phyloP scores from a whole-genome alignment of 352 stramenopile species.

The Phytophthora colocasiae region DNA sequence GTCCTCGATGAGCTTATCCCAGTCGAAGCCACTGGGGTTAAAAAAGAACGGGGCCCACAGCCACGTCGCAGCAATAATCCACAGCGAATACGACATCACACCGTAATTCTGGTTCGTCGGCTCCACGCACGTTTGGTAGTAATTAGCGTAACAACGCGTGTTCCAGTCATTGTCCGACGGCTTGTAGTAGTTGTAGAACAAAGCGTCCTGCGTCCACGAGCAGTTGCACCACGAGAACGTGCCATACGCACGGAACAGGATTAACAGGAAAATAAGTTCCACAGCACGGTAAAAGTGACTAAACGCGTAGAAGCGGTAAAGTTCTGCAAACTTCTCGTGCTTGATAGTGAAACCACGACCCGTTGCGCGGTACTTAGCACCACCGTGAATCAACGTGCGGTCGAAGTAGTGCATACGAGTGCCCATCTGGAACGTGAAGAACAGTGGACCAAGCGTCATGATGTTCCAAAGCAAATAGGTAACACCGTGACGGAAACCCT shows the following conservation, averaged over 20 bases:
- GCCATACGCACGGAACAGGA: constrained; percentile 90
- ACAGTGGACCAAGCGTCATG: constrained; percentile 96
- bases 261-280: constrained; percentile 91
- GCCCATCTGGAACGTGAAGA: constrained; percentile 99
- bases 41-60: constrained; percentile 93
- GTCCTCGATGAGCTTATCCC: constrained; percentile 96
- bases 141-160: constrained; percentile 82
- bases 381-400: constrained; percentile 97
- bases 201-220: constrained; percentile 73
- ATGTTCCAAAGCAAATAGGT: constrained; percentile 96
- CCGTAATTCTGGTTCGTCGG: constrained; percentile 97
- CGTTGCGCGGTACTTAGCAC: constrained; percentile 98
- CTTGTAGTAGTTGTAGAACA: constrained; percentile 84
- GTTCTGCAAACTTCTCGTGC: constrained; percentile 97
- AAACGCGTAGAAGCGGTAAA: constrained; percentile 98
- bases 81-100: constrained; percentile 97
- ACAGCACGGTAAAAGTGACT: constrained; percentile 98
- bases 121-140: constrained; percentile 92
- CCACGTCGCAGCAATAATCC: constrained; percentile 93
- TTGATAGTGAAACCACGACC: constrained; percentile 99
- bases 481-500: constrained; percentile 94
- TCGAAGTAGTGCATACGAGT: constrained; percentile 99
- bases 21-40: constrained; percentile 99
- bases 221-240: constrained; percentile 95
- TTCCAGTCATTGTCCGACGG: constrained; percentile 84